Conservation (phyloP, 208 protist species). For the Trypanosoma caninum region DNA sequence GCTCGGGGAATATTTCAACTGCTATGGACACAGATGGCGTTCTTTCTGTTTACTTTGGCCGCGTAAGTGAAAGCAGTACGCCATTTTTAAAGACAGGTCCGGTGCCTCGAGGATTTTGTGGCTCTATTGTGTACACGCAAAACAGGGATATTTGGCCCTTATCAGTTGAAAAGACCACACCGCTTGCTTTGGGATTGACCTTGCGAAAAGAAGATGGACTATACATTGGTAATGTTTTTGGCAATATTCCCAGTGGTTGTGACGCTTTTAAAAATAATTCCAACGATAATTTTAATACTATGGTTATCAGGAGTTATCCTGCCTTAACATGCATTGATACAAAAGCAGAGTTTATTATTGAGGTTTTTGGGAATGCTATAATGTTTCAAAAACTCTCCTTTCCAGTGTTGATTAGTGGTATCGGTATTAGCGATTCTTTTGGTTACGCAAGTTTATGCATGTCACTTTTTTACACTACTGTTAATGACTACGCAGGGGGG, state of each 20-base stretch:
- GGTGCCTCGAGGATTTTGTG: conserved; percentile 76
- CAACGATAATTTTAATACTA: conserved; percentile 1
- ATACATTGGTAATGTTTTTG: no score
- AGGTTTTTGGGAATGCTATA: conserved; percentile 23
- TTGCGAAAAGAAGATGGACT: no score
- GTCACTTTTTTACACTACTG: conserved; percentile 22
- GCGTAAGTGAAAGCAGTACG: conserved; percentile 71
- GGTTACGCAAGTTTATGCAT: conserved; percentile 6
- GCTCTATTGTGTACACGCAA: conserved; percentile 81
- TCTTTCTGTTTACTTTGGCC: conserved; percentile 70
- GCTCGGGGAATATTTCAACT: conserved; percentile 57
- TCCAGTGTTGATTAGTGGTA: conserved; percentile 11
- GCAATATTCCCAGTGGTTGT: no score
- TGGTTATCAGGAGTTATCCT: conserved; percentile 15
- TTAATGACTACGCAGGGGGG: not conserved
- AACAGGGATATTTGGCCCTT: conserved; percentile 52
- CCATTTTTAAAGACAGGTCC: conserved; percentile 65
- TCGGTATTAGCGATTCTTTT: not conserved
- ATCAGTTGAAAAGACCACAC: conserved; percentile 42
- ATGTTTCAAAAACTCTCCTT: conserved; percentile 14
- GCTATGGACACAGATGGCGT: conserved; percentile 82
- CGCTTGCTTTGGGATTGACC: conserved; percentile 1
- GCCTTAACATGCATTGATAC: not conserved
- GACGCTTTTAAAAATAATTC: not conserved
- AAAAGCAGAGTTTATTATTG: conserved; percentile 16